phyloP scores from a whole-genome alignment of 176 grass and related monocot genomes.

The Ananas comosus region DNA sequence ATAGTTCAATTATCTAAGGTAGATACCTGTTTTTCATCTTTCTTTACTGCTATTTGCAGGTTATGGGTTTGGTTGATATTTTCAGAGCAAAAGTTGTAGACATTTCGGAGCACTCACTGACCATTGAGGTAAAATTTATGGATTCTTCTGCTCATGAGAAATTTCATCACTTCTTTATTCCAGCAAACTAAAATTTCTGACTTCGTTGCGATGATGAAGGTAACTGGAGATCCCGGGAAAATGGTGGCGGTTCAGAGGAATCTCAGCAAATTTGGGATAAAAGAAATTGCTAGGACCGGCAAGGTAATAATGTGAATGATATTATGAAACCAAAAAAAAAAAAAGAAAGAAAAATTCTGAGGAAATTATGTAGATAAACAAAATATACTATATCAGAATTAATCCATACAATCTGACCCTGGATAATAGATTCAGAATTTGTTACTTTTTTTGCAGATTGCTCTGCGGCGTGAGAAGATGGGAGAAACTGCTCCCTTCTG shows the following conservation, averaged over 20 bases:
- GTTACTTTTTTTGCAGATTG: slow-evolving; percentile 50
- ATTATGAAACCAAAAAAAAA: background rate
- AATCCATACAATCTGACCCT: no score
- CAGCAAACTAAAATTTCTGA: slow-evolving; percentile 1
- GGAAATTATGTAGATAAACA: no score
- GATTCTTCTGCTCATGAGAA: background rate
- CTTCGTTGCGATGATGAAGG: slow-evolving; percentile 34
- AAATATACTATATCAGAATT: no score
- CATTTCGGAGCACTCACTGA: slow-evolving; percentile 70
- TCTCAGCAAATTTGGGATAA: slow-evolving; percentile 77
- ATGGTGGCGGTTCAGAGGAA: slow-evolving; percentile 65
- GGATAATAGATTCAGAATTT: background rate
- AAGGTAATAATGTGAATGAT: slow-evolving; percentile 33
- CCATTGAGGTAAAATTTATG: slow-evolving; percentile 53
- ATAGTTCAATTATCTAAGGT: background rate
- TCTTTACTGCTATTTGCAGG: slow-evolving; percentile 37
- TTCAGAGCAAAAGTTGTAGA: slow-evolving; percentile 98
- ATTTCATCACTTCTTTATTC: slow-evolving; percentile 6
- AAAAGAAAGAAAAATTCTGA: background rate
- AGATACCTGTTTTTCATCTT: background rate
- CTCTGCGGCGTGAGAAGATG: slow-evolving; percentile 84
- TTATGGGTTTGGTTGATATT: slow-evolving; percentile 84
- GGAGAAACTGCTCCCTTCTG: slow-evolving; percentile 90
- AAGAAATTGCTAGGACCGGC: slow-evolving; percentile 90
- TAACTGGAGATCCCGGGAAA: slow-evolving; percentile 96